Evolutionary conservation across 1,284 basidiomycete genomes (phyloP).

Genomic region (Phellopilus nigrolimitatus): DNA sequence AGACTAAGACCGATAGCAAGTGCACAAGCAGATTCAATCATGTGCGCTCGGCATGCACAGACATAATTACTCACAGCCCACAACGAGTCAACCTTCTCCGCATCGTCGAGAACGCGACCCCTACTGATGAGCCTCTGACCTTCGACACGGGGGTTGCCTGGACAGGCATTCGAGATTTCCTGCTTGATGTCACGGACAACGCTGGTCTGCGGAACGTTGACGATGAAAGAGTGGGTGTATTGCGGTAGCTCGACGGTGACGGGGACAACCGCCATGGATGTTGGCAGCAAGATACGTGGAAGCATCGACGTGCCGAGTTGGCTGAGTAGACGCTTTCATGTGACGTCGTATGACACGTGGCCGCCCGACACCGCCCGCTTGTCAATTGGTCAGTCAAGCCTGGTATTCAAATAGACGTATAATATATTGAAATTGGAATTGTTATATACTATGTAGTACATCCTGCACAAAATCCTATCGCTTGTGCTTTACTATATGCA

Average conservation of each 20-base stretch:
- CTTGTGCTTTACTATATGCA: background rate
- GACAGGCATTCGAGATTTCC: conserved; percentile 54
- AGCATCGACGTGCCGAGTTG: too few relatives aligned
- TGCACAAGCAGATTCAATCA: conserved; percentile 12
- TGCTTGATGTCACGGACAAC: conserved; percentile 63
- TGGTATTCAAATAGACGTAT: background rate
- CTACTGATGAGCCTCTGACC: conserved; percentile 74
- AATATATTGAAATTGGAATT: background rate
- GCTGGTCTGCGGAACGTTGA: conserved; percentile 45
- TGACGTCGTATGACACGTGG: background rate
- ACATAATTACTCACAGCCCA: conserved; percentile 53
- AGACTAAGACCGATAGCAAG: conserved; percentile 39
- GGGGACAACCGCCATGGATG: conserved; percentile 38
- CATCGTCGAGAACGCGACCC: conserved; percentile 60
- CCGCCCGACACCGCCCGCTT: background rate
- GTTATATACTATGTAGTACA: too few relatives aligned
- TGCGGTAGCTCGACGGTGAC: conserved; percentile 72
- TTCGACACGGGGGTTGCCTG: conserved; percentile 58
- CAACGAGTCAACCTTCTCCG: conserved; percentile 58
- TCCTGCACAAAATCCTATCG: too few relatives aligned
- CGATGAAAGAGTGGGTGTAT: conserved; percentile 57
- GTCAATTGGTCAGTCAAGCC: background rate
- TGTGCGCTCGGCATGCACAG: background rate
- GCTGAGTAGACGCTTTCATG: background rate
- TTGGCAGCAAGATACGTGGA: conserved; percentile 15